Evolutionary conservation across 1,284 basidiomycete genomes (phyloP), one percentile per base, ranked within the genome.

Genomic region (Acaromyces ingoldii): DNA sequence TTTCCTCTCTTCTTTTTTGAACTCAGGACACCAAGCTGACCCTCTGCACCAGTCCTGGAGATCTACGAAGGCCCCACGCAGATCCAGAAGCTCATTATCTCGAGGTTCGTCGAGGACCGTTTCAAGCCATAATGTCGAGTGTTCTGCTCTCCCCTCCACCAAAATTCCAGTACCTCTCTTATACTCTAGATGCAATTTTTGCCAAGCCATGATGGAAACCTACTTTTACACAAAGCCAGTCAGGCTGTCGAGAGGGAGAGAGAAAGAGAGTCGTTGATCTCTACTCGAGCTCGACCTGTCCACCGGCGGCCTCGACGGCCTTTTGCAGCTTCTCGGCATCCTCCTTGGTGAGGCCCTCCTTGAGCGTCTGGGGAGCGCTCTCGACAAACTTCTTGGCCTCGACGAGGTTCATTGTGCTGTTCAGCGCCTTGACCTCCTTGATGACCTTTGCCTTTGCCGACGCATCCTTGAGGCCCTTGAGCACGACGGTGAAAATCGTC

Each of bases 321-420:
- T 84, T 88, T 76, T 88, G 85, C 70, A 87, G 85, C 75, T 89
- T 88, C 61, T 85, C 82, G 25, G 87, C 78, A 25, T 89, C 84
- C 19, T 82, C 81, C 74, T 88, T 89, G 5, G 85, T 81, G 65
- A 88, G 86, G 42, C 88, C 91, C 79, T 98, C 95, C 81, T 98
- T 99, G 71, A 99, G 80, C 3, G 87, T 80, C 79, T 97, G 88
- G 29, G 95, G 95, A 65, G 91, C 80, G 24, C 89, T 91, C 79
- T 99, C 95, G 55, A 98, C 95, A 71, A 98, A 96, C 80, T 96
- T 98, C 84, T 99, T 99, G 31, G 95, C 95, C 91, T 75, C 72
- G 28, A 75, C 72, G 24, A 75, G 55, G 64, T 75, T 75, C 70
- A 74, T 75, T 37, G 49, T 63, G 33, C 46, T 55, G 62, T 74